Evolutionary conservation across 306 rosid genomes (phyloP), one percentile per base, ranked within the genome.

Genomic region (Senna siamea): DNA sequence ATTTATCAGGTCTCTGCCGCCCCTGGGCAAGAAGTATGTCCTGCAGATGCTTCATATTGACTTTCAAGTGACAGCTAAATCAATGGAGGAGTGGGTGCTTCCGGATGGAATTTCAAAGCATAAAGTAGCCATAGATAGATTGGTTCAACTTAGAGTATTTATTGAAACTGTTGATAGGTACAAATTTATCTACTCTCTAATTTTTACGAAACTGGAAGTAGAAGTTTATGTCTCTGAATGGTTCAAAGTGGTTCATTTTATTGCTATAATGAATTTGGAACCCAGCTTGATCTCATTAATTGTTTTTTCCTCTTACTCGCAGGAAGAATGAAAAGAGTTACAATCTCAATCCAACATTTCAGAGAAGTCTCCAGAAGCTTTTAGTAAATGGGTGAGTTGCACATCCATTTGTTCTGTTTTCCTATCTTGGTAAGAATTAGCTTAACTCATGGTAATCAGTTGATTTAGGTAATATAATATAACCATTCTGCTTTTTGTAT

Each of bases 1-100:
- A 15, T 37, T 35, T 61, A 55, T 78, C 82, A 94, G 98, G 93
- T 94, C 97, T 66, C 83, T 94, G 80, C 93, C 96, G 5, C 97
- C 98, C 6, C 84, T 94, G 19, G 98, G 90, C 19, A 94, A 91
- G 90, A 94, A 83, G 82, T 94, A 91, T 30, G 92, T 88, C 35
- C 61, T 94, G 57, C 98, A 94, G 78, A 79, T 88, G 81, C 76
- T 94, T 23, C 90, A 81, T 72, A 73, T 89, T 74, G 96, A 91
- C 67, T 80, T 48, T 72, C 79, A 86, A 0, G 88, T 94, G 50
- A 43, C 84, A 11, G 89, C 93, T 77, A 91, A 88, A 75, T 81
- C 92, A 34, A 84, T 94, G 88, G 88, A 84, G 83, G 97, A 89
- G 80, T 91, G 98, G 98, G 95, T 94, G 80, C 89, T 94, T 59